Evolutionary conservation across 2,329 filamentous ascomycete genomes (phyloP), one percentile per base, ranked within the genome.

Genomic region (Domatiomyces globalis): DNA sequence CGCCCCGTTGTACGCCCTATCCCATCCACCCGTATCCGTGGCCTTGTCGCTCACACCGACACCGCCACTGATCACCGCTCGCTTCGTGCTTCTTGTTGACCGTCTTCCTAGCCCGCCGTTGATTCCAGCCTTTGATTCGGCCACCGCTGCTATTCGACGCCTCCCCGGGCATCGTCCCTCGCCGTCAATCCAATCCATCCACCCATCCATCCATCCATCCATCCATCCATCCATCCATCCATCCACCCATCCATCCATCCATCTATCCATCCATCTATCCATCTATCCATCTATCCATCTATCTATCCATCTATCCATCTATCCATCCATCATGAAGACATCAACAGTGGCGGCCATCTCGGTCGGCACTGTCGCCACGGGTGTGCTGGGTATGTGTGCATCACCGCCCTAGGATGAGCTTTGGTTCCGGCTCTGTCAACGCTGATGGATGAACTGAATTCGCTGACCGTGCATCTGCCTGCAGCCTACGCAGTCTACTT

Each of bases 401-500:
- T 25, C 48, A 29, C 17, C 20, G 19, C 20, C 46, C 45, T 51
- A 20, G 44, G n/a, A 43, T 22, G 12, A 19, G 18, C 22, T 20
- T 25, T 33, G 29, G 19, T 12, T 48, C 29, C 25, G 22, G 15
- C 45, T 29, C 20, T 5, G 43, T 45, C 18, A 3, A 19, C 10
- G 12, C 36, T 15, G 33, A 39, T 39, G 33, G 33, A 39, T 39
- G 33, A 39, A 2, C 12, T 15, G 33, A 39, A 15, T 39, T 15
- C 33, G 33, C 33, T 39, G 33, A 39, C 33, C 12, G 12, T 39
- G 33, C 5, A 18, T 44, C 52, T 17, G n/a, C 12, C 25, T 19
- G 15, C 51, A 74, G 80, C 77, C 62, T 83, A 83, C 65, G 80
- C 79, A 60, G 68, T 77, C 59, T 83, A 82, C 71, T 83, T 83